Base-by-base conservation (phyloP, 139 green algal species). In the Penium margaritaceum region DNA sequence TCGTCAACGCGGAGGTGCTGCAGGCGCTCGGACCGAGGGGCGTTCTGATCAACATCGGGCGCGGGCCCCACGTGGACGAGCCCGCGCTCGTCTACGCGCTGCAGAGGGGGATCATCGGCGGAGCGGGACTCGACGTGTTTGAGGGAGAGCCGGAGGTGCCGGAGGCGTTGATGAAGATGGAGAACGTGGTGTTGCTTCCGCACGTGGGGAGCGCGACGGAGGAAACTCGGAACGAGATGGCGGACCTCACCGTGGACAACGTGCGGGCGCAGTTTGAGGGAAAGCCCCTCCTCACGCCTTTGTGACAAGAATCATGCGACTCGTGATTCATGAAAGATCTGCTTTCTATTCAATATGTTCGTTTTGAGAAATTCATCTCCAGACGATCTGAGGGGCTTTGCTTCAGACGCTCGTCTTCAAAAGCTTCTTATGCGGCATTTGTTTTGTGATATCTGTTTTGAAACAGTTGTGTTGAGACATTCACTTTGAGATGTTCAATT, bases 121-220 rank as follows among this genome's bases (percentile, higher is more conserved):
- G 72, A 15, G 72, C 72, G 46, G 72, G 72, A n/a, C 61, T 78
- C 6, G 72, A 78, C 37, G 72, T 78, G 39, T 78, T 78, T 64
- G 72, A 78, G 36, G 38, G 64, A 27, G 72, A 78, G 41, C 72
- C 72, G 61, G 24, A 74, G 34, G 62, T 75, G 29, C 61, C 61
- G 6, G 62, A 46, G n/a, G 62, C 37, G 72, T 41, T 78, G 51
- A 15, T 75, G 72, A 36, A 5, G n/a, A 57, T 75, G 39, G 62
- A 70, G 12, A 70, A 78, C 27, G 72, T 78, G 24, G 72, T 78
- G 19, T 36, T 78, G 53, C 37, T 66, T 30, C 72, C 72, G 15
- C 72, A 78, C 41, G 54, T 78, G 41, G 72, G 61, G n/a, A 75
- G 62, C 30, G 72, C 43, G 14, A 78, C 72, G 19, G 29, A 44